Evolutionary conservation across 352 stramenopile species (phyloP), one percentile per base, ranked within the genome.

Genomic region (Pythium folliculosum): DNA sequence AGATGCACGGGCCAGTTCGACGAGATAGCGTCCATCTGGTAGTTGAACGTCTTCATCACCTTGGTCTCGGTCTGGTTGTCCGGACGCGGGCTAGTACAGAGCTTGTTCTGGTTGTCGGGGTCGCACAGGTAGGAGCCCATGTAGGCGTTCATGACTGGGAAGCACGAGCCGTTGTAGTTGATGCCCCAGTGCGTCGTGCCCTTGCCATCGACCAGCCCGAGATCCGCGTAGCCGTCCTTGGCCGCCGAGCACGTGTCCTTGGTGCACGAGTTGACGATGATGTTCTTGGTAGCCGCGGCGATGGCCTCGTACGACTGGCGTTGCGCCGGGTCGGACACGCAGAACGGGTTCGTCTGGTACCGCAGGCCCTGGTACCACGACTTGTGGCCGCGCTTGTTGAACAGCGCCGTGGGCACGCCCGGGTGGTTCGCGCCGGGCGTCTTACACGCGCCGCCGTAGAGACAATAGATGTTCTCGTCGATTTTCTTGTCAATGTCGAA

Each of bases 21-120:
- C n/a, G 81, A 92, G 56, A 92, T 89, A 9, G 80, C 84, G 25
- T 92, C 81, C 81, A 90, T 92, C 60, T 92, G 81, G 63, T 91
- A 91, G 69, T 84, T 88, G 60, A 91, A 90, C 16, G 69, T 14
- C 53, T 82, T 77, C 79, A 90, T 89, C 17, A 80, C 75, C 23
- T 88, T 85, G 13, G 78, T 87, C 63, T 72, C 65, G 0, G 77
- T 77, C 27, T 21, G 71, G 3, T 59, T 70, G 45, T 72, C 59
- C n/a, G 77, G 74, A 0, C 83, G 78, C 47, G 83, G 81, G 4
- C 35, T 67, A 13, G 66, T 52, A 49, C 85, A 94, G 8, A 75
- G 68, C 48, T 59, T 13, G 45, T 79, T 57, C 56, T 78, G 64
- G 69, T 76, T 64, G 45, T 56, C 30, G 0, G 58, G 58, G 32